Evolutionary conservation across 768 basidiomycete genomes (phyloP).

Genomic region (Mrakia hoshinonis): DNA sequence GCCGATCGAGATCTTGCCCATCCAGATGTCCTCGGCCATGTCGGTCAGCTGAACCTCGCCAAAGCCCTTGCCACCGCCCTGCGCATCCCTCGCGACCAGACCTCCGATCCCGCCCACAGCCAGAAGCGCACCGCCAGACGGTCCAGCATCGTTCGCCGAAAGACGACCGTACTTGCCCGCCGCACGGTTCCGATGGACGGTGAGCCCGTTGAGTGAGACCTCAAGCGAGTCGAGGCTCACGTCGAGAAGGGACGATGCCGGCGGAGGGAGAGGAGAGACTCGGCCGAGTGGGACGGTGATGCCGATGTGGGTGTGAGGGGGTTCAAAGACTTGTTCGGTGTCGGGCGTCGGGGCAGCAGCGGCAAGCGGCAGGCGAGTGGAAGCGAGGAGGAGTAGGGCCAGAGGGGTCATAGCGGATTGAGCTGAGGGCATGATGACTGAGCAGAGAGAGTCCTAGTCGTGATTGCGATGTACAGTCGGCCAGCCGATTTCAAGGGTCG

Average conservation of each 20-base stretch:
- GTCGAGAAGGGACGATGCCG: not conserved
- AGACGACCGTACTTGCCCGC: not conserved
- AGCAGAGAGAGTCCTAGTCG: not conserved
- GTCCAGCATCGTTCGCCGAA: too few species aligned
- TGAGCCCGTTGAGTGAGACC: not conserved
- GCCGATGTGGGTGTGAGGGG: not conserved
- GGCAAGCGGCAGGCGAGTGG: not conserved
- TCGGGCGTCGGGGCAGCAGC: not conserved
- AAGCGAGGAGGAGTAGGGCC: not conserved
- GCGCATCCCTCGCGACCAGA: not conserved
- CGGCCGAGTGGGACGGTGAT: not conserved
- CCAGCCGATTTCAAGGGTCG: too few species aligned
- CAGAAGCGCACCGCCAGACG: too few species aligned
- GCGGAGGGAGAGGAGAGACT: not conserved
- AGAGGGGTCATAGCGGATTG: too few species aligned
- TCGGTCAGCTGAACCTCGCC: not conserved
- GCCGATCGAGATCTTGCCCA: slow-evolving; percentile 49
- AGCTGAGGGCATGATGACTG: too few species aligned
- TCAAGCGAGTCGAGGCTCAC: not conserved
- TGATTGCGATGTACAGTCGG: too few species aligned
- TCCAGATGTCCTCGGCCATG: slow-evolving; percentile 8
- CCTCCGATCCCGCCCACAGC: not conserved
- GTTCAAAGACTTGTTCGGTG: not conserved
- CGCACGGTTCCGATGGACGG: not conserved
- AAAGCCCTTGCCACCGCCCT: not conserved